Percentiles rank a stretch among this genome's conserved stretches.
Conservation (phyloP, 2,329 filamentous ascomycete species). For the Cladosporium velox region DNA sequence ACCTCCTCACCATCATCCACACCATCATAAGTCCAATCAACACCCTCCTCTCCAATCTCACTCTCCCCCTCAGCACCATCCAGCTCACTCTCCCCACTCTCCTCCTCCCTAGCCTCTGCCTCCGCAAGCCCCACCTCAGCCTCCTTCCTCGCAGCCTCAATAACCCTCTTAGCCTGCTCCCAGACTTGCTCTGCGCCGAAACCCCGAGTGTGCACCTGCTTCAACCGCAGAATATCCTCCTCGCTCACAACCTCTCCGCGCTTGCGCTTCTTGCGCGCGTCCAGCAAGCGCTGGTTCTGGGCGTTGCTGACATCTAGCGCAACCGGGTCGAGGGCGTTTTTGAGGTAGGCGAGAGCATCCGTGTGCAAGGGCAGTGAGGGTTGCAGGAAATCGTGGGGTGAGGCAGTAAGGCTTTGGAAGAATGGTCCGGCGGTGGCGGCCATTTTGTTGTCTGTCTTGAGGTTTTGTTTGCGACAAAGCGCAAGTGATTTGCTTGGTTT, state of each 20-base stretch:
- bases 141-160: constrained; percentile 63
- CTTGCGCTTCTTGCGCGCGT: constrained; percentile 75
- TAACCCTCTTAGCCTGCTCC: constrained; percentile 86
- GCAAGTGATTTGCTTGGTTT: not conserved
- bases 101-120: constrained; percentile 30
- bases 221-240: constrained; percentile 68
- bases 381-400: constrained; percentile 73
- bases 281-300: constrained; percentile 68
- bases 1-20: constrained; percentile 43
- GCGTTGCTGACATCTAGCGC: constrained; percentile 72
- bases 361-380: constrained; percentile 67
- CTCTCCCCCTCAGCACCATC: constrained; percentile 33
- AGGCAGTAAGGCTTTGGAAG: constrained; percentile 25
- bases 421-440: constrained; percentile 18
- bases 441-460: not conserved
- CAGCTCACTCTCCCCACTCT: constrained; percentile 32
- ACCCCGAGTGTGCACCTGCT: constrained; percentile 81
- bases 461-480: not conserved
- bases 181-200: constrained; percentile 89
- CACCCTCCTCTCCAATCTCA: constrained; percentile 38
- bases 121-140: constrained; percentile 52
- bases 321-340: constrained; percentile 75
- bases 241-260: constrained; percentile 55
- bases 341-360: constrained; percentile 73
- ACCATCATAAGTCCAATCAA: constrained; percentile 42